Conservation (phyloP, 2,329 filamentous ascomycete species). For the Fusarium equiseti region DNA sequence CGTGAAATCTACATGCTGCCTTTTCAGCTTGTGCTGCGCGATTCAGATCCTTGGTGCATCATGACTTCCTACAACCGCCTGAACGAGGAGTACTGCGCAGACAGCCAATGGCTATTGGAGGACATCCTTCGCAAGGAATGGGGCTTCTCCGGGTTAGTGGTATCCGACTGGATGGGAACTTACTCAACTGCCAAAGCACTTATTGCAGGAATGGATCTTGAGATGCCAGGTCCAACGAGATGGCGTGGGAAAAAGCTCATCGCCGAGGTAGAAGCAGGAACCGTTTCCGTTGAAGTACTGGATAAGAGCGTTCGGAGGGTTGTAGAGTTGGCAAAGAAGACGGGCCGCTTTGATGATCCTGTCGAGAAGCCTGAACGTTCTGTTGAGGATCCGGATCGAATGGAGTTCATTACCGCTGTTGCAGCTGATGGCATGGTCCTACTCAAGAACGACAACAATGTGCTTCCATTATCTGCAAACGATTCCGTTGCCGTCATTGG, state of each 20-base stretch:
- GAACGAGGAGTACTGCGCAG: neutral
- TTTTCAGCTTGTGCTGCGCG: slow-evolving; percentile 3
- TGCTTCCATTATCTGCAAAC: rapidly evolving
- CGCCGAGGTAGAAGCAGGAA: neutral
- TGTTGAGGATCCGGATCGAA: neutral
- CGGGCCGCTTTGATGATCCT: neutral
- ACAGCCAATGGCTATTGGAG: neutral
- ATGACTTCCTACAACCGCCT: slow-evolving; percentile 18
- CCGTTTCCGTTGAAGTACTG: neutral
- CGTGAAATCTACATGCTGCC: slow-evolving; percentile 18
- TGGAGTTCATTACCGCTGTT: neutral
- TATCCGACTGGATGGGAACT: slow-evolving; percentile 19
- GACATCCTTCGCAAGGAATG: neutral
- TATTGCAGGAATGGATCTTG: slow-evolving; percentile 5
- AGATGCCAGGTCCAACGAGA: slow-evolving; percentile 14
- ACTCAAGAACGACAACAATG: neutral
- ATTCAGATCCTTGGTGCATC: slow-evolving; percentile 20
- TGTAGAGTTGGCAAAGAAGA: neutral
- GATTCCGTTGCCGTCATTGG: neutral
- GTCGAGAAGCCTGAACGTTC: neutral
- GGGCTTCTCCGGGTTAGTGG: neutral
- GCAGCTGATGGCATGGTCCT: slow-evolving; percentile 8
- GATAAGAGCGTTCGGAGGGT: neutral
- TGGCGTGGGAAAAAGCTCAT: neutral
- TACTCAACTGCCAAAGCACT: slow-evolving; percentile 7